Conservation (phyloP, 2,329 filamentous ascomycete genomes). For the Ophiocordyceps camponoti-floridani region DNA sequence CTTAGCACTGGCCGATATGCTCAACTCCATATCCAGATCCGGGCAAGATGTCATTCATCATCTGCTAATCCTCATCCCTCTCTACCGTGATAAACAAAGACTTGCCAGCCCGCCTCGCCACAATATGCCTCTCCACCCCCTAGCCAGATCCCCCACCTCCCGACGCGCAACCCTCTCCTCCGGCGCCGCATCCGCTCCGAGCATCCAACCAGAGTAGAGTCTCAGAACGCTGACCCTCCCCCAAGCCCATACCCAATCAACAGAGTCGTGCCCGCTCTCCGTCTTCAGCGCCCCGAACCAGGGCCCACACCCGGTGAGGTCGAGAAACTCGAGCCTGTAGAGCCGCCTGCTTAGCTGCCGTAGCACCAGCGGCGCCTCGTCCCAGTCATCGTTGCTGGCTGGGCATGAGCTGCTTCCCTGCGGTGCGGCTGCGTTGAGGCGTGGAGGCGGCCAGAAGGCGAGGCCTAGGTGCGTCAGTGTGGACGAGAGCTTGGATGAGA, state of each 20-base stretch:
- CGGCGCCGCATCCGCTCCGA: constrained; percentile 14
- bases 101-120: constrained; percentile 24
- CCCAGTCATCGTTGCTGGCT: constrained; percentile 33
- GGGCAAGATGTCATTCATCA: no score
- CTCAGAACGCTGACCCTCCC: constrained; percentile 29
- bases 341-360: constrained; percentile 33
- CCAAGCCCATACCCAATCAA: constrained; percentile 38
- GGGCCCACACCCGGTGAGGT: constrained; percentile 38
- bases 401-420: constrained; percentile 9
- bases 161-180: constrained; percentile 15
- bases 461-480: constrained; percentile 42
- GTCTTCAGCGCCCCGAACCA: constrained; percentile 33
- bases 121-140: constrained; percentile 28
- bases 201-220: constrained; percentile 24
- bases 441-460: constrained; percentile 43
- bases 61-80: constrained; percentile 12
- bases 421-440: constrained; percentile 31
- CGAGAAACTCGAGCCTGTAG: constrained; percentile 41
- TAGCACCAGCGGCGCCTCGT: constrained; percentile 37
- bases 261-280: constrained; percentile 22
- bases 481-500: constrained; percentile 29
- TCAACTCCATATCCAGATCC: no score
- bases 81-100: constrained; percentile 32
- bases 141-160: constrained; percentile 19
- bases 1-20: no score